These are phyloP conservation scores for Mycena amicta DNA, from an alignment of 768 basidiomycete genomes.

Conservation along the genomic window DNA sequence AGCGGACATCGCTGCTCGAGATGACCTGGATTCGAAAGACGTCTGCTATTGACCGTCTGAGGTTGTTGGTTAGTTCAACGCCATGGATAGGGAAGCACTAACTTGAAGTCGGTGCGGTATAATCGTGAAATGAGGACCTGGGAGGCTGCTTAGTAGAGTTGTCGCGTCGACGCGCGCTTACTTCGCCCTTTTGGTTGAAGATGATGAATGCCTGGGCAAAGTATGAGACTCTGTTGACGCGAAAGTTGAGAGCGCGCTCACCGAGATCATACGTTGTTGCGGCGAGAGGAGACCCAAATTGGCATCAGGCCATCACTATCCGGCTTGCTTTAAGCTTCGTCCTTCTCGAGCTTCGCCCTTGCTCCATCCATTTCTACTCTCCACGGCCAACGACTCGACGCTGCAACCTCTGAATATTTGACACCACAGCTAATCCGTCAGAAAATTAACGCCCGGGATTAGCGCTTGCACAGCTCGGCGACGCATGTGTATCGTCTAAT, in stretches of 20 bases:
- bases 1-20: conserved; percentile 94
- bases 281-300: background rate
- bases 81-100: conserved; percentile 28
- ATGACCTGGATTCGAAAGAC: conserved; percentile 99
- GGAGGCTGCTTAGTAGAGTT: conserved; percentile 1
- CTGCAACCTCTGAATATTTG: no score
- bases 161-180: conserved; percentile 37
- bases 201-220: conserved; percentile 91
- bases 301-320: background rate
- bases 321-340: no score
- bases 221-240: background rate
- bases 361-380: no score
- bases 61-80: conserved; percentile 6
- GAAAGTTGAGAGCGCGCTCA: background rate
- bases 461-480: no score
- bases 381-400: no score
- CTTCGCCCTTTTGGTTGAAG: conserved; percentile 99
- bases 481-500: no score
- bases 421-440: no score
- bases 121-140: conserved; percentile 95
- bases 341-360: no score
- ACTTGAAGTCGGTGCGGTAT: conserved; percentile 98
- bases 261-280: background rate
- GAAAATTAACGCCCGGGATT: no score
- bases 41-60: conserved; percentile 92